A percentile compares a stretch with the other conserved stretches of the same genome.
Evolutionary conservation across 2,329 filamentous ascomycete genomes (phyloP).

Genomic region (Colletotrichum sp.): DNA sequence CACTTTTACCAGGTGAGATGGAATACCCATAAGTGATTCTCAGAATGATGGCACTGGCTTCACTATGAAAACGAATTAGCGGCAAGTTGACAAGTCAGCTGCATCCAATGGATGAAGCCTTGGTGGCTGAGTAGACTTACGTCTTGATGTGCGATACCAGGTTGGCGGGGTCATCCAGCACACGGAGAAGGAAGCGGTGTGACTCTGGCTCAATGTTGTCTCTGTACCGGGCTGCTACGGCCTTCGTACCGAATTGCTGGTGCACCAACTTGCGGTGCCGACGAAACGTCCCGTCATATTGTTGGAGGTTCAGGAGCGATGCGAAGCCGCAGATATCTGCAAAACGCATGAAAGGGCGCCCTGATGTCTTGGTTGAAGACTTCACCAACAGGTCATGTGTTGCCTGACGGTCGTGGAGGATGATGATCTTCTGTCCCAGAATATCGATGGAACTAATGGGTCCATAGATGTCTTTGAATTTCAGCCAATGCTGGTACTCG

Average conservation of each 20-base stretch:
- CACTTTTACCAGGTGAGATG: background rate
- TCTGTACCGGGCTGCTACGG: background rate
- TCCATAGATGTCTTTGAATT: slow-evolving; percentile 37
- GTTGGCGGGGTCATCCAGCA: background rate
- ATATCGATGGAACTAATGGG: slow-evolving; percentile 36
- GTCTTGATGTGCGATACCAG: background rate
- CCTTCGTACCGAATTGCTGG: background rate
- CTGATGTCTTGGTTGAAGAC: background rate
- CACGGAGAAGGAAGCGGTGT: background rate
- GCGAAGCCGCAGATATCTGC: background rate
- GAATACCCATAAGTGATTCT: background rate
- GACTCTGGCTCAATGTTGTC: background rate
- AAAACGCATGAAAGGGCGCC: background rate
- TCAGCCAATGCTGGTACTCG: slow-evolving; percentile 38
- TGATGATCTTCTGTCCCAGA: slow-evolving; percentile 43
- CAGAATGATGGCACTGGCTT: background rate
- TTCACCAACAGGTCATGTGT: background rate
- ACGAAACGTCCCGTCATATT: background rate
- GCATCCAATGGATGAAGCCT: background rate
- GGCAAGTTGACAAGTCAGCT: accelerated
- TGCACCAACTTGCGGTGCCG: background rate
- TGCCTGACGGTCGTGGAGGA: slow-evolving; percentile 19
- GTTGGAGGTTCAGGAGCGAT: background rate
- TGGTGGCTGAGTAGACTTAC: background rate
- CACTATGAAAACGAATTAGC: background rate